Evolutionary conservation across 2,329 filamentous ascomycete species (phyloP).

Genomic region (Sporothrix brasiliensis): DNA sequence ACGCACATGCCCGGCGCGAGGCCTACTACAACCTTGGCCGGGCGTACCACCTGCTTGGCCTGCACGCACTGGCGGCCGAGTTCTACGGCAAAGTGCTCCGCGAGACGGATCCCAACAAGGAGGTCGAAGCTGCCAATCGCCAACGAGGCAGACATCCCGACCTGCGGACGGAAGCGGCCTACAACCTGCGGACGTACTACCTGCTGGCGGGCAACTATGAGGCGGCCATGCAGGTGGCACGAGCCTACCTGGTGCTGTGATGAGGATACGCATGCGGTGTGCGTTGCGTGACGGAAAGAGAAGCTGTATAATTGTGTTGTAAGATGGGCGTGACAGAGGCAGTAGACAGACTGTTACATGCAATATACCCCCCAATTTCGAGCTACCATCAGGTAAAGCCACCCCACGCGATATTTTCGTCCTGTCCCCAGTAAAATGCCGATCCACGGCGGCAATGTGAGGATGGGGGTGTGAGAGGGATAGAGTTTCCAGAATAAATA

Average conservation of each 20-base stretch:
- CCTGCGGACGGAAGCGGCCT: slow-evolving; percentile 71
- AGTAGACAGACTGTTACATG: background rate
- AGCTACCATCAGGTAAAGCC: slow-evolving; percentile 23
- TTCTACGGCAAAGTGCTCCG: slow-evolving; percentile 63
- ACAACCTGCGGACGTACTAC: slow-evolving; percentile 70
- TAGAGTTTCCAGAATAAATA: background rate
- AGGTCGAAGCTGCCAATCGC: background rate
- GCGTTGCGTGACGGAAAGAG: background rate
- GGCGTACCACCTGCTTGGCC: slow-evolving; percentile 73
- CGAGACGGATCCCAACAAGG: slow-evolving; percentile 42
- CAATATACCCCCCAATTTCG: slow-evolving; percentile 24
- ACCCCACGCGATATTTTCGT: slow-evolving; percentile 2
- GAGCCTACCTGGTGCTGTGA: slow-evolving; percentile 59
- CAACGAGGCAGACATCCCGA: slow-evolving; percentile 44
- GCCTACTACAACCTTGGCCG: slow-evolving; percentile 80
- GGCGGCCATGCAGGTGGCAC: slow-evolving; percentile 63
- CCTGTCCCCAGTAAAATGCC: background rate
- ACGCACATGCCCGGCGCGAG: slow-evolving; percentile 59
- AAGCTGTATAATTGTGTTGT: background rate
- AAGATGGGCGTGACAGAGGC: background rate
- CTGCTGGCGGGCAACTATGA: slow-evolving; percentile 64
- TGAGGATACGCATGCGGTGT: background rate
- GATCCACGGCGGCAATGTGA: background rate
- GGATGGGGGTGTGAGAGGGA: background rate
- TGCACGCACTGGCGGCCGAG: slow-evolving; percentile 70